Evolutionary conservation across 495 filamentous ascomycete species (phyloP).

Genomic region (Lasiosphaeria miniovina): DNA sequence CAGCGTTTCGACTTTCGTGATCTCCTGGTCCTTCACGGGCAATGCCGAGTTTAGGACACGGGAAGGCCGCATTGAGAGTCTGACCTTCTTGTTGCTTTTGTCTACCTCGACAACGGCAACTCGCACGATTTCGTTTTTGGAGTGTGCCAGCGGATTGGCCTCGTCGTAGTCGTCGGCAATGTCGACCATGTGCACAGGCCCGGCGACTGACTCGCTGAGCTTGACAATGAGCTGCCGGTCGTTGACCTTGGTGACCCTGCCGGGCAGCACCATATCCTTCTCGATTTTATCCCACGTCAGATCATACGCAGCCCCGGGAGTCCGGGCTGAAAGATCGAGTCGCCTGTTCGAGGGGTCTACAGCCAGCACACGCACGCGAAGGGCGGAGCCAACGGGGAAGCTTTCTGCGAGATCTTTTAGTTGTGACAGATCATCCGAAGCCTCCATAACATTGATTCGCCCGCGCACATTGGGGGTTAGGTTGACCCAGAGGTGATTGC

Average conservation of each 20-base stretch:
- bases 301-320: slow-evolving; percentile 47
- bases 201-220: slow-evolving; percentile 71
- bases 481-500: slow-evolving; percentile 81
- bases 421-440: slow-evolving; percentile 78
- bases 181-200: slow-evolving; percentile 71
- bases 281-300: slow-evolving; percentile 67
- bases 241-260: slow-evolving; percentile 79
- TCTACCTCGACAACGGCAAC: slow-evolving; percentile 81
- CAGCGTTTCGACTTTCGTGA: slow-evolving; percentile 64
- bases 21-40: slow-evolving; percentile 76
- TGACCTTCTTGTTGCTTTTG: slow-evolving; percentile 73
- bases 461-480: slow-evolving; percentile 88
- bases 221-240: slow-evolving; percentile 81
- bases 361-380: slow-evolving; percentile 70
- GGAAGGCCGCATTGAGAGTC: slow-evolving; percentile 80
- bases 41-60: slow-evolving; percentile 83
- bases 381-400: slow-evolving; percentile 83
- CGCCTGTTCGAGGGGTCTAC: slow-evolving; percentile 71
- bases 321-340: slow-evolving; percentile 77
- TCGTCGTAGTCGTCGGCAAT: slow-evolving; percentile 82
- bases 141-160: slow-evolving; percentile 56
- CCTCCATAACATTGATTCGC: slow-evolving; percentile 72
- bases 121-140: slow-evolving; percentile 80
- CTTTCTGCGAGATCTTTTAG: slow-evolving; percentile 72
- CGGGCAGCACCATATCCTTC: slow-evolving; percentile 74